Conservation (phyloP, 352 stramenopile species). For the Chrysophaeum taylorii region DNA sequence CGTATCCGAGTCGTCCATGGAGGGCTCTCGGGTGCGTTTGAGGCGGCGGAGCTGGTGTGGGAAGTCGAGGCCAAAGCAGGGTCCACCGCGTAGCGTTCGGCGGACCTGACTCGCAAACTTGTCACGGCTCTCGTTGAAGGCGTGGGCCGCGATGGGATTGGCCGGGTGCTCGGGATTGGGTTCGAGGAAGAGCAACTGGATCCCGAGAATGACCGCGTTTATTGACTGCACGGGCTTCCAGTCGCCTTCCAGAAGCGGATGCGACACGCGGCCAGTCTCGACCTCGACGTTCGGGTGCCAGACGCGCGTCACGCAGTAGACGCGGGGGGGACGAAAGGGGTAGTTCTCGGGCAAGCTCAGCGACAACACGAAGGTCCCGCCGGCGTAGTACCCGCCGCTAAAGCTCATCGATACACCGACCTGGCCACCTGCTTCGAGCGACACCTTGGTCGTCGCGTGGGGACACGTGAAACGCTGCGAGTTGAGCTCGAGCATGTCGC, state of each 20-base stretch:
- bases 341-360: constrained; percentile 13
- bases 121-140: background rate
- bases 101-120: background rate
- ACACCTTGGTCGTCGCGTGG: background rate
- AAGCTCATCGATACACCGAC: too few relatives aligned
- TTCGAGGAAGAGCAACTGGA: constrained; percentile 32
- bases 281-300: constrained; percentile 40
- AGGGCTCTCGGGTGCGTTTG: too few relatives aligned
- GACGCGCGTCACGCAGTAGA: constrained; percentile 10
- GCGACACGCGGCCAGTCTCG: constrained; percentile 29
- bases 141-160: constrained; percentile 19
- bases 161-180: constrained; percentile 30
- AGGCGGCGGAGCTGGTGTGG: too few relatives aligned
- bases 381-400: constrained; percentile 15
- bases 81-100: background rate
- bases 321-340: constrained; percentile 18
- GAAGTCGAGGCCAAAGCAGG: constrained; percentile 1
- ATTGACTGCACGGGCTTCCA: constrained; percentile 37
- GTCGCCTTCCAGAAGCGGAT: constrained; percentile 34
- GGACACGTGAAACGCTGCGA: background rate
- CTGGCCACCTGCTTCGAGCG: background rate
- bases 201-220: constrained; percentile 32
- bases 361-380: constrained; percentile 6
- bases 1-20: background rate
- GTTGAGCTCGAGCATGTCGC: background rate